Percentiles rank a stretch among this genome's conserved stretches.
Evolutionary conservation across 116 monocot species (phyloP).

Genomic region (Iris pallida): DNA sequence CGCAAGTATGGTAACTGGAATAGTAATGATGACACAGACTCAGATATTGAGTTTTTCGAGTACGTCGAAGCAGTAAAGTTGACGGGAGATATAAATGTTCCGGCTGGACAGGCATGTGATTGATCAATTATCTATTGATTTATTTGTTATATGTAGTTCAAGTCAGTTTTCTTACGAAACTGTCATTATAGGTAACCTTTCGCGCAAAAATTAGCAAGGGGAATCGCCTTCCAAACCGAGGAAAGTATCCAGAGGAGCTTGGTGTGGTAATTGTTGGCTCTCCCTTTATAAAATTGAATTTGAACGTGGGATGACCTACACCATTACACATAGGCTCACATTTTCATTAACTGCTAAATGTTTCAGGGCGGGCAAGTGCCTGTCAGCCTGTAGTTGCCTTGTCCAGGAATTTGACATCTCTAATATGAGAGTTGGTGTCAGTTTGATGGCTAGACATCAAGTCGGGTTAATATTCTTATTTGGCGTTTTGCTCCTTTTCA

Average conservation of each 20-base stretch:
- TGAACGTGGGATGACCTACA: too few relatives aligned
- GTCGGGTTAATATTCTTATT: too few relatives aligned
- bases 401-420: too few relatives aligned
- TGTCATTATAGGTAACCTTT: slow-evolving; percentile 64
- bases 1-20: slow-evolving; percentile 84
- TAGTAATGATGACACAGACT: slow-evolving; percentile 30
- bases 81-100: slow-evolving; percentile 90
- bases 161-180: not conserved
- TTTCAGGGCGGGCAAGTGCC: too few relatives aligned
- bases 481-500: too few relatives aligned
- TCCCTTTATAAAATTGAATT: too few relatives aligned
- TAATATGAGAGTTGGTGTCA: too few relatives aligned
- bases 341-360: too few relatives aligned
- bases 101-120: slow-evolving; percentile 73
- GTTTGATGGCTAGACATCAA: too few relatives aligned
- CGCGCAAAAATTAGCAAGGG: slow-evolving; percentile 91
- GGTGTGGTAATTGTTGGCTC: slow-evolving; percentile 59
- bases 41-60: slow-evolving; percentile 78
- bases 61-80: slow-evolving; percentile 93
- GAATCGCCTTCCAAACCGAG: slow-evolving; percentile 50
- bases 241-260: slow-evolving; percentile 84
- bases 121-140: not conserved
- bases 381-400: too few relatives aligned
- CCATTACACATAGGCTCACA: too few relatives aligned
- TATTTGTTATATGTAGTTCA: not conserved